Evolutionary conservation across 805 yeast species (phyloP), one percentile per base, ranked within the genome.

Genomic region (Nakazawaea holstii): DNA sequence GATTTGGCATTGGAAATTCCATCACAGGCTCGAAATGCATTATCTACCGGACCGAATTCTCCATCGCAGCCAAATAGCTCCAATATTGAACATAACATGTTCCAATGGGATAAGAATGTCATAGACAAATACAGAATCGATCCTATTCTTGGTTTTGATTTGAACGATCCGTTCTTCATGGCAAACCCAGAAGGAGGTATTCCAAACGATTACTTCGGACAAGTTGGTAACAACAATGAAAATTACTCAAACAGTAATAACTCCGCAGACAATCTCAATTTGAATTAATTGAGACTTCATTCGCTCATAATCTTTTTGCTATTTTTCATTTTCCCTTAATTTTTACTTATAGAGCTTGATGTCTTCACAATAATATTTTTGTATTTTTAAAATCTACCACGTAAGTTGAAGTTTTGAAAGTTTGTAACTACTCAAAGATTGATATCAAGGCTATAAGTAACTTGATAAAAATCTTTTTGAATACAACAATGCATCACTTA

Each of bases 161-260:
- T 50, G 31, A 65, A 62, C 41, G 82, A 76, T 56, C 81, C 81
- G 6, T 76, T 76, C 51, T 74, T 76, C 70, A 64, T 75, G 40
- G 73, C 74, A 14, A 73, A 73, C 52, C 79, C 79, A 2, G 50
- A 48, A 35, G 50, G 47, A 13, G 50, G 50, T 26, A 48, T 48
- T 27, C 50, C 50, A 13, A 48, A 48, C 26, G 50, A 48, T 17
- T 48, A 48, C 39, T 48, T 48, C 30, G 50, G 50, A 4, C 33
- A 39, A 13, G 46, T 41, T 4, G 30, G 40, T 9, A 20, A 33
- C 36, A 33, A 8, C 5, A 40, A 36, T 29, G 41, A 41, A 8
- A 33, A 28, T 17, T 26, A 20, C 8, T 45, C 48, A 14, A 27
- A n/a, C 20, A 45, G 43, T 15, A 45, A 39, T 27, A 20, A 20